phyloP scores from a whole-genome alignment of 352 stramenopile genomes.

The Phytophthora ohioensis region DNA sequence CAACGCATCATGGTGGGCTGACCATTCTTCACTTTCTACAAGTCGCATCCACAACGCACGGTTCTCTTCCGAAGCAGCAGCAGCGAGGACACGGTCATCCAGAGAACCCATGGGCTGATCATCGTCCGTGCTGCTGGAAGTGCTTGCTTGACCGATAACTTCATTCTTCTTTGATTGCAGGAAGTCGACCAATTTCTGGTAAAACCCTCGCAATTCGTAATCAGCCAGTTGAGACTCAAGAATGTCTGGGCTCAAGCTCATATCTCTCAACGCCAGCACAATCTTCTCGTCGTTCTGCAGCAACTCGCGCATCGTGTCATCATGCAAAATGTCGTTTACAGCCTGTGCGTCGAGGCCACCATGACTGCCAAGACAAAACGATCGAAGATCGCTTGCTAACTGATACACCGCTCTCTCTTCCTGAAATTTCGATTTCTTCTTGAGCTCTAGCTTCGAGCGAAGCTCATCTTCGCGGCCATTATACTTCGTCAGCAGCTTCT shows the following conservation, averaged over 20 bases:
- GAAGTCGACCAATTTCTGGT: constrained; percentile 57
- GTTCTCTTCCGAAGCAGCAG: constrained; percentile 30
- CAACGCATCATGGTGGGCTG: constrained; percentile 42
- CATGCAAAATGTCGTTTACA: constrained; percentile 61
- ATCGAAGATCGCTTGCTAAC: constrained; percentile 54
- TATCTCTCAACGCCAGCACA: constrained; percentile 64
- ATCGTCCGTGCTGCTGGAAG: background rate
- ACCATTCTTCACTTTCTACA: constrained; percentile 40
- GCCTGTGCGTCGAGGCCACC: constrained; percentile 47
- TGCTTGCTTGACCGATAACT: background rate
- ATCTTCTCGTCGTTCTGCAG: constrained; percentile 56
- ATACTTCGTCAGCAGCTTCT: constrained; percentile 54
- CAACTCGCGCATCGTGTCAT: constrained; percentile 50
- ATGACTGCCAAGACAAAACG: constrained; percentile 42
- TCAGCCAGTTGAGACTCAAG: constrained; percentile 58
- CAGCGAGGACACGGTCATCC: constrained; percentile 50
- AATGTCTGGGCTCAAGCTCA: constrained; percentile 68
- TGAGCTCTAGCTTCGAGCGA: constrained; percentile 43
- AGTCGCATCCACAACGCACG: constrained; percentile 38
- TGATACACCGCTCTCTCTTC: constrained; percentile 35
- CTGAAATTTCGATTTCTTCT: constrained; percentile 35
- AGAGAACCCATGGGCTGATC: constrained; percentile 25
- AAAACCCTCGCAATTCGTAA: constrained; percentile 58
- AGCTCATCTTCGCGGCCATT: constrained; percentile 51
- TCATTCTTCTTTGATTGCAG: constrained; percentile 38